These are phyloP conservation scores for Metschnikowia bowlesiae DNA, from an alignment of 805 yeast species.

Conservation along the genomic window DNA sequence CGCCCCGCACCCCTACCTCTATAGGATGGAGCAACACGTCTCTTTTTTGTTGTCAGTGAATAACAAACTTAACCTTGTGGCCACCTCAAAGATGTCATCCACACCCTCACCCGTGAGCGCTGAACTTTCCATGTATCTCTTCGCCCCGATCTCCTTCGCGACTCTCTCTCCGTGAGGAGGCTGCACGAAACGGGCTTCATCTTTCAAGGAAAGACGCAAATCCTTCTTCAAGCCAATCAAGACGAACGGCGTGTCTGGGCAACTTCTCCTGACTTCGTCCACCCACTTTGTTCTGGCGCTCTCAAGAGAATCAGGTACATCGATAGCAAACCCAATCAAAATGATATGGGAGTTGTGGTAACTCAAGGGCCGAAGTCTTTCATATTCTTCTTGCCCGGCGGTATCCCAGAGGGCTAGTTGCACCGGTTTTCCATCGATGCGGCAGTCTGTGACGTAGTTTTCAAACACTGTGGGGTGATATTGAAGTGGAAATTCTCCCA, in stretches of 20 bases:
- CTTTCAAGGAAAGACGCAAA: constrained; percentile 46
- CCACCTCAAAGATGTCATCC: constrained; percentile 88
- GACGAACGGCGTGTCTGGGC: constrained; percentile 74
- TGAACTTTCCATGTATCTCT: constrained; percentile 79
- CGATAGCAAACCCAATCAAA: constrained; percentile 79
- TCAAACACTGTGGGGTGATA: constrained; percentile 94
- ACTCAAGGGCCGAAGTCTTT: constrained; percentile 80
- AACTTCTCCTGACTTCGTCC: constrained; percentile 71
- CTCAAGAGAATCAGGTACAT: constrained; percentile 77
- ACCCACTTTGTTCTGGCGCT: constrained; percentile 88
- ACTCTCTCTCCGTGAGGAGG: constrained; percentile 58
- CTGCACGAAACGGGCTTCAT: constrained; percentile 47
- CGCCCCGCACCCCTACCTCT: constrained; percentile 11
- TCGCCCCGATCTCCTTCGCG: constrained; percentile 79
- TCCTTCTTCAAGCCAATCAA: constrained; percentile 85
- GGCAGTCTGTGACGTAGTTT: constrained; percentile 88
- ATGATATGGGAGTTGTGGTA: constrained; percentile 85
- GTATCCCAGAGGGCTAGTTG: constrained; percentile 91
- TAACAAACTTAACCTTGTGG: constrained; percentile 77
- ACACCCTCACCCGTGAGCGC: constrained; percentile 94
- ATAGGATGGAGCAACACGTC: constrained; percentile 34
- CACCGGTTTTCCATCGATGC: constrained; percentile 91
- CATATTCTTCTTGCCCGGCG: constrained; percentile 96
- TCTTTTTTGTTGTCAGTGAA: constrained; percentile 23
- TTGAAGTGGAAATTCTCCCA: constrained; percentile 90